Base-by-base conservation (phyloP, 2,329 filamentous ascomycete genomes). In the Sporothrix brunneoviolacea region DNA sequence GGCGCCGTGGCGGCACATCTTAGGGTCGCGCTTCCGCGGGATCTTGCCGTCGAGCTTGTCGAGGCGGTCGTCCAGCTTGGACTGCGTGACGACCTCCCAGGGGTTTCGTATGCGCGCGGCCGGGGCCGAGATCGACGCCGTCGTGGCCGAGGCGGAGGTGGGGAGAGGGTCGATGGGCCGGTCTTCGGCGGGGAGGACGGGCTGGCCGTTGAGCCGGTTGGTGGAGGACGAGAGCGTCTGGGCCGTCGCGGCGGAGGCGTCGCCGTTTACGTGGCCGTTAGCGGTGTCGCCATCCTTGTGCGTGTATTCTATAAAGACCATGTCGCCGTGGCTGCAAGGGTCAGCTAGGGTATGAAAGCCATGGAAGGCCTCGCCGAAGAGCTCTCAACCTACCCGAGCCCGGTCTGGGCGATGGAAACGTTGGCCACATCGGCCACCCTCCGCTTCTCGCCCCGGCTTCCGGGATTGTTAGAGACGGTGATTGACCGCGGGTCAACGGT, bases 41-140 rank as follows among this genome's bases (percentile, higher is more conserved):
- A 96, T 95, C 71, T 95, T 98, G 58, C 93, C 93, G 74, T 93
- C 85, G 58, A 84, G 78, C 69, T 82, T 88, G 68, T 98, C 93
- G 63, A 98, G 72, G 50, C 79, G 74, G 64, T 98, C 84, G 64
- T 98, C 94, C 9, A 98, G 75, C 2, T 83, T 75, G 3, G 91
- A 94, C 69, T 98, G 93, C 62, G 82, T 82, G 15, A 97, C 86
- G 8, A 86, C 80, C 63, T 98, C 93, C 93, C 93, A 97, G 1
- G 90, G 88, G 57, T 93, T 95, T 67, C 86, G 88, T 61, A 91
- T 84, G 47, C 81, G 73, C 46, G 80, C 74, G 3, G 76, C 71
- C 5, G 79, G 75, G 2, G 77, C 77, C 4, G 72, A 48, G 9
- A 48, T 55, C 10, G 54, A 36, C 9, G 48, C 32, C 13, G 47